Evolutionary conservation across 768 basidiomycete genomes (phyloP).

Genomic region (Pulveroboletus sp.): DNA sequence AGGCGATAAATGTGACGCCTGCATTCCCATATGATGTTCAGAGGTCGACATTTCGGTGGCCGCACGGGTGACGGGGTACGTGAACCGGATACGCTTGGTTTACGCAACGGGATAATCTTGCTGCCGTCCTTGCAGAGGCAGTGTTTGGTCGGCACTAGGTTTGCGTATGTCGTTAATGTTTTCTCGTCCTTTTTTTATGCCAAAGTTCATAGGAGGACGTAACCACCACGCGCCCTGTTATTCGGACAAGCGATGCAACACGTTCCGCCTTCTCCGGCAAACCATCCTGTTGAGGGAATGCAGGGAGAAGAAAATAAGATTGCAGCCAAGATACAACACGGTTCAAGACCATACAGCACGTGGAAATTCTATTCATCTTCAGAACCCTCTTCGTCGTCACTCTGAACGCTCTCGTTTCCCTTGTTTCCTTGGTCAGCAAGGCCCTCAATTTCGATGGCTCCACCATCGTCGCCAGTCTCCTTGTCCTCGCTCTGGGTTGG

Average conservation of each 20-base stretch:
- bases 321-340: conserved; percentile 27
- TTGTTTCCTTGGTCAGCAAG: conserved; percentile 32
- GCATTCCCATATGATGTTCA: conserved; percentile 13
- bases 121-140: conserved; percentile 18
- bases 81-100: conserved; percentile 8
- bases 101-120: conserved; percentile 15
- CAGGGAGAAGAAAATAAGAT: conserved; percentile 17
- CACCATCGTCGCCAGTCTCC: conserved; percentile 36
- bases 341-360: conserved; percentile 27
- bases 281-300: conserved; percentile 9
- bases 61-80: conserved; percentile 7
- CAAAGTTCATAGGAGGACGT: conserved; percentile 6
- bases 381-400: conserved; percentile 25
- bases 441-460: conserved; percentile 58
- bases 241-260: conserved; percentile 5
- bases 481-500: conserved; percentile 48
- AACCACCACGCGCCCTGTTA: conserved; percentile 1
- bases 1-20: conserved; percentile 9
- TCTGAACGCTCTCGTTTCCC: conserved; percentile 15
- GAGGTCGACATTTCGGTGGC: conserved; percentile 7
- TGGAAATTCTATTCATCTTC: conserved; percentile 28
- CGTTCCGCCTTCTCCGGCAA: not conserved
- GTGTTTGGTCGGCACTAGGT: conserved; percentile 2
- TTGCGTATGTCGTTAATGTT: conserved; percentile 3
- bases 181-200: not conserved